Evolutionary conservation across 1,284 basidiomycete genomes (phyloP), one percentile per base, ranked within the genome.

Genomic region (Kwoniella shivajii): DNA sequence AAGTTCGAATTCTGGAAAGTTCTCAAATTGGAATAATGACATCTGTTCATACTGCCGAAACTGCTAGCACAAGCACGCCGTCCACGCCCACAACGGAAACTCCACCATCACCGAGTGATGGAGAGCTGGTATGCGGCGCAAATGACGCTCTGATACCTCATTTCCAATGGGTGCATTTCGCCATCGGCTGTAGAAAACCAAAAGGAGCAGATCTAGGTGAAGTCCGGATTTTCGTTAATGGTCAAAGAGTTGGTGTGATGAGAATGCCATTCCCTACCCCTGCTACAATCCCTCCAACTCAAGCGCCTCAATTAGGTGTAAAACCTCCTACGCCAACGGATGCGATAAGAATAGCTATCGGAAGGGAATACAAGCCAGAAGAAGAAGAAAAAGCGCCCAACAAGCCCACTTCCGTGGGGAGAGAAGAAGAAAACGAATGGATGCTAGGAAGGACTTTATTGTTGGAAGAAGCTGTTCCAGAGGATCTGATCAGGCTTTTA

Each of bases 111-210:
- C 30, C 43, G 1, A 29, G 34, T 26, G 46, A 55, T 1, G 61
- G 67, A 3, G 77, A 78, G 54, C 55, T 74, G 6, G 56, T 77
- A 9, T 77, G 76, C 43, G 57, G 63, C 1, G 69, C 72, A 1
- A 65, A 67, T 3, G 75, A 77, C 41, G 75, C 75, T 6, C 61
- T 78, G 49, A 59, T 78, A 2, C 72, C 75, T 1, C 77, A 78
- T 56, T 61, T 67, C 51, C 65, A 73, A 54, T 78, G 76, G 75
- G 69, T 76, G 1, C 75, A 77, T 52, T 69, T 78, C 50, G 65
- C 67, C 0, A 42, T 77, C n/a, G 70, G 68, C 0, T 64, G 67
- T 43, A 66, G 75, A 7, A 73, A 71, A 49, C 63, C 58, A 16
- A 66, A 61, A 50, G 60, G 62, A 9, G 31, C 55, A 1, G 67